Percentiles rank a stretch among this genome's conserved stretches.
Evolutionary conservation across 2,329 filamentous ascomycete genomes (phyloP).

Genomic region (Neopestalotiopsis rosae): DNA sequence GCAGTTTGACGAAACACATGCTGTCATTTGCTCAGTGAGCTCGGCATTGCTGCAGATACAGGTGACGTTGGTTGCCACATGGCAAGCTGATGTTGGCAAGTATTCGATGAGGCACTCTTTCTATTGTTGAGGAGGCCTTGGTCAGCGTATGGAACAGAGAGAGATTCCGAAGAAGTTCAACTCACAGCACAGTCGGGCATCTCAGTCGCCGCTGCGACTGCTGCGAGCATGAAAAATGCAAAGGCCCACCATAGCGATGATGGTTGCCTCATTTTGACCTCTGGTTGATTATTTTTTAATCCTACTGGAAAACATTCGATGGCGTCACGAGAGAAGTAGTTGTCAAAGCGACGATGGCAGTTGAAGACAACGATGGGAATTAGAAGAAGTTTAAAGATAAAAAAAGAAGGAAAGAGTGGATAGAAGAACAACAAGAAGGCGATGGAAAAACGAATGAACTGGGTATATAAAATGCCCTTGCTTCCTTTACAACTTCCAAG

Average conservation of each 20-base stretch:
- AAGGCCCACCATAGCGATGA: constrained; percentile 9
- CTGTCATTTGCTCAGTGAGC: constrained; percentile 11
- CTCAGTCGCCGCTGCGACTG: constrained; percentile 7
- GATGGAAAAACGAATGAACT: constrained; percentile 9
- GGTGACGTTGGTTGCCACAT: constrained; percentile 14
- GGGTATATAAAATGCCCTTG: constrained; percentile 9
- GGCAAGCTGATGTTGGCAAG: constrained; percentile 13
- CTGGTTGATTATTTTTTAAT: background rate
- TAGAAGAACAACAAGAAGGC: constrained; percentile 10
- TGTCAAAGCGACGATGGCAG: background rate
- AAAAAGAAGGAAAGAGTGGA: constrained; percentile 6
- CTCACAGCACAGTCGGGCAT: constrained; percentile 16
- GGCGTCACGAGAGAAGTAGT: constrained; percentile 8
- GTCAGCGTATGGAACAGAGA: constrained; percentile 9
- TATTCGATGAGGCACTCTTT: constrained; percentile 13
- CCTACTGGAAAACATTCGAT: background rate
- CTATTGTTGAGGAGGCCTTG: constrained; percentile 2
- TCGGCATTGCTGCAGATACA: constrained; percentile 10
- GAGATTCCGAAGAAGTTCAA: background rate
- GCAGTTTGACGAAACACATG: constrained; percentile 5
- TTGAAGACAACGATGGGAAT: background rate
- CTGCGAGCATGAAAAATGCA: constrained; percentile 4
- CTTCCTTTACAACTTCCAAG: background rate
- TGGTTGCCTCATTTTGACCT: constrained; percentile 12
- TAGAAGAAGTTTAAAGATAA: background rate